These are phyloP conservation scores for Candida insectorum DNA, from an alignment of 805 yeast genomes.

Conservation along the genomic window DNA sequence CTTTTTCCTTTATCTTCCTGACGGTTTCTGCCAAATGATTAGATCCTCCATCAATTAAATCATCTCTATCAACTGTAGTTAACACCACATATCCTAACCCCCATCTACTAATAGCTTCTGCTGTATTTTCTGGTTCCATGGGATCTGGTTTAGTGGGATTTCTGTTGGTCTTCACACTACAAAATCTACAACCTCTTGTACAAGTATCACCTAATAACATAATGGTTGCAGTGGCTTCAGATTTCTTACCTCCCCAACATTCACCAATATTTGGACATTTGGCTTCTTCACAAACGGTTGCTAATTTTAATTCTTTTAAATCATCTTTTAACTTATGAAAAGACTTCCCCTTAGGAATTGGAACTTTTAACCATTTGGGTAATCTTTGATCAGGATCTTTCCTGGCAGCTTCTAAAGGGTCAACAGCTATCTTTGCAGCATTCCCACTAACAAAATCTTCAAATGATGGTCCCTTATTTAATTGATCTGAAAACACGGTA, in stretches of 20 bases:
- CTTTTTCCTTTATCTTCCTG: slow-evolving; percentile 73
- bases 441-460: slow-evolving; percentile 85
- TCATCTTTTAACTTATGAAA: slow-evolving; percentile 80
- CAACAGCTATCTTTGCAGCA: slow-evolving; percentile 63
- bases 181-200: slow-evolving; percentile 98
- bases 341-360: slow-evolving; percentile 92
- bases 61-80: slow-evolving; percentile 97
- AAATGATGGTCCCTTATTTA: slow-evolving; percentile 87
- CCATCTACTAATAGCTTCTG: slow-evolving; percentile 96
- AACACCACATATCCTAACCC: slow-evolving; percentile 96
- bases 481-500: slow-evolving; percentile 63
- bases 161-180: slow-evolving; percentile 93
- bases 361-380: slow-evolving; percentile 93
- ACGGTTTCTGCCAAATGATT: slow-evolving; percentile 89
- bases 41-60: slow-evolving; percentile 89
- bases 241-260: slow-evolving; percentile 97
- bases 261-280: slow-evolving; percentile 99
- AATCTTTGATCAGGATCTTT: slow-evolving; percentile 66
- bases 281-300: slow-evolving; percentile 98
- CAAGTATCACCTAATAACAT: slow-evolving; percentile 99
- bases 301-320: slow-evolving; percentile 79
- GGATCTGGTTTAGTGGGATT: slow-evolving; percentile 89
- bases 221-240: slow-evolving; percentile 94
- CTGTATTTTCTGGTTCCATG: slow-evolving; percentile 95
- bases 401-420: slow-evolving; percentile 76